phyloP scores from a whole-genome alignment of 1,284 basidiomycete species.

The Irpex sp. region DNA sequence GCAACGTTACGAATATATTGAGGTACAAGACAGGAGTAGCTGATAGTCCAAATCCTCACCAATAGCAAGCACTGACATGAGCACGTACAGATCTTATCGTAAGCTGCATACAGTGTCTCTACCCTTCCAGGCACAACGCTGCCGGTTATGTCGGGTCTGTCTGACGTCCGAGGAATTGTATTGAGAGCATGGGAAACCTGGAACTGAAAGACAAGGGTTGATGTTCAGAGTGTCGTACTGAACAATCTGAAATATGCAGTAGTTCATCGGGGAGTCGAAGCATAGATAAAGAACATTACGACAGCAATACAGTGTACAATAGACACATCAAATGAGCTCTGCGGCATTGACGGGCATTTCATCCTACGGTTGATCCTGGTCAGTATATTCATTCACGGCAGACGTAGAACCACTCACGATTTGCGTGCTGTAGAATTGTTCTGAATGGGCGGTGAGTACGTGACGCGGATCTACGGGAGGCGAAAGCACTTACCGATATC shows the following conservation, averaged over 20 bases:
- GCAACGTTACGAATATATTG: not conserved
- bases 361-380: constrained; percentile 48
- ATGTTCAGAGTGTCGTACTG: not conserved
- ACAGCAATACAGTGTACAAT: constrained; percentile 6
- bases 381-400: constrained; percentile 10
- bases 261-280: not conserved
- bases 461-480: not conserved
- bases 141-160: not conserved
- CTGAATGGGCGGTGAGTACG: constrained; percentile 34
- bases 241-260: not conserved
- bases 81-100: not conserved
- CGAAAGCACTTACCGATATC: constrained; percentile 70
- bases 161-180: not conserved
- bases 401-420: constrained; percentile 52
- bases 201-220: not conserved
- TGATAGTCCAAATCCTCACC: not conserved
- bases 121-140: not conserved
- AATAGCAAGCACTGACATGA: not conserved
- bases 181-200: not conserved
- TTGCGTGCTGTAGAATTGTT: constrained; percentile 87
- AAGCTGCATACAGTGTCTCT: not conserved
- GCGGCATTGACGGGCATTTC: constrained; percentile 95
- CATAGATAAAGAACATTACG: constrained; percentile 2
- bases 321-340: constrained; percentile 63
- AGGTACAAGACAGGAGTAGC: not conserved